Evolutionary conservation across 371 early-diverging fungal genomes (phyloP), one percentile per base, ranked within the genome.

Genomic region (Mucor ambiguus): DNA sequence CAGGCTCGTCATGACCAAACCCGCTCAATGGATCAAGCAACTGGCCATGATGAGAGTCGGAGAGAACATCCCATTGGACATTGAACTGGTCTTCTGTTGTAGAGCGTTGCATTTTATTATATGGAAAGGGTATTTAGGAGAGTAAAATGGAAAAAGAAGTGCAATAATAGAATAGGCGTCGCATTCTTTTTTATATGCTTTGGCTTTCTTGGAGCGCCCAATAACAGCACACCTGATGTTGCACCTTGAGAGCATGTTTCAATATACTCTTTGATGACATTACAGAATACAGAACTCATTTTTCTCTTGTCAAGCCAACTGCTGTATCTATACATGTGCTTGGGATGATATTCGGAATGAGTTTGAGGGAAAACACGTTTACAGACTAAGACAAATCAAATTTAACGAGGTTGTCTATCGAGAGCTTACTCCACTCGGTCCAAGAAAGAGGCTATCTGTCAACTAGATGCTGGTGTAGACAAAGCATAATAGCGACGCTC

Each of bases 11-110:
- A 22, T 62, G 38, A 11, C 22, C 49, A 20, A 46, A 16, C 26
- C 64, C 66, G n/a, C 26, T 59, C 18, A 72, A 62, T 38, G 69
- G 65, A 46, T 67, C 64, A 14, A 68, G 29, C 18, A 12, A 37
- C 16, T 2, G 22, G 14, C 56, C 61, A 28, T 67, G 60, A 48
- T 52, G 52, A 2, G 52, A 52, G 28, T 52, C 52, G 26, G 52
- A 52, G 22, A 67, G 38, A 37, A 61, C 35, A 61, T 79, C 78
- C 82, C 82, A 82, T 26, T 71, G 67, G 26, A 76, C 75, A 54
- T 73, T 71, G 55, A 63, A 69, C 30, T 74, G 75, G 41, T 79
- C 74, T 52, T 79, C 74, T 49, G 67, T 63, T 44, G 67, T 63
- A 26, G 72, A 56, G 8, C 75, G 68, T 9, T 65, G 59, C 74